Conservation (phyloP, 2,329 filamentous ascomycete species). For the Fusarium fracticaudum region DNA sequence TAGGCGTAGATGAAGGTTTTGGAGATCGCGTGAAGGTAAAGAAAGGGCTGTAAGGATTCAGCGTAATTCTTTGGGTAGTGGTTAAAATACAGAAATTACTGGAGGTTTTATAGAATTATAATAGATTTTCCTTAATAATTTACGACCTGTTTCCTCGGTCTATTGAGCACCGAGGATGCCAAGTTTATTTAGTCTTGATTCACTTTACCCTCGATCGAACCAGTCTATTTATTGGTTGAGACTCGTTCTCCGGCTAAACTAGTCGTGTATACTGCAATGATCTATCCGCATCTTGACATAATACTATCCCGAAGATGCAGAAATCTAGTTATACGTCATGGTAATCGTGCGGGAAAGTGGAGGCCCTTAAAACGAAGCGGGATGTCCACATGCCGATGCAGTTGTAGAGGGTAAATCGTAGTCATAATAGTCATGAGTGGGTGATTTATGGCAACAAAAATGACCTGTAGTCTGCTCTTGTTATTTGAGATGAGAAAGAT, state of each 20-base stretch:
- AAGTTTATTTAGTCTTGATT: not conserved
- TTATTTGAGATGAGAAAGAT: not conserved
- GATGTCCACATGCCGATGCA: not conserved
- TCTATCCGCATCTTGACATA: not conserved
- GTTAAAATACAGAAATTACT: too few species aligned
- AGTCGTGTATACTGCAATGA: not conserved
- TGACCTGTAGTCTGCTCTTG: fast-evolving
- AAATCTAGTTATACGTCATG: not conserved
- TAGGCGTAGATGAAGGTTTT: fast-evolving
- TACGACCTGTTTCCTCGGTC: not conserved
- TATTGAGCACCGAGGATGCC: not conserved
- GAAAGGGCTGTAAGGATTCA: too few species aligned
- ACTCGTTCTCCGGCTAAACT: not conserved
- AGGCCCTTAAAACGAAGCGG: not conserved
- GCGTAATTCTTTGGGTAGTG: too few species aligned
- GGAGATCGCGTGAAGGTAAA: not conserved
- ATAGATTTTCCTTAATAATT: fast-evolving
- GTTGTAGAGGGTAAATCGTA: not conserved
- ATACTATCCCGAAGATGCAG: not conserved
- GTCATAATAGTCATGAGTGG: not conserved
- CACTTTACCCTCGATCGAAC: not conserved
- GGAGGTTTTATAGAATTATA: not conserved
- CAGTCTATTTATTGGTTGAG: not conserved
- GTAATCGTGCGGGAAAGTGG: not conserved
- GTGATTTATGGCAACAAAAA: not conserved